These are phyloP conservation scores for Ascochyta lentis DNA, from an alignment of 2,329 filamentous ascomycete species.

Conservation along the genomic window DNA sequence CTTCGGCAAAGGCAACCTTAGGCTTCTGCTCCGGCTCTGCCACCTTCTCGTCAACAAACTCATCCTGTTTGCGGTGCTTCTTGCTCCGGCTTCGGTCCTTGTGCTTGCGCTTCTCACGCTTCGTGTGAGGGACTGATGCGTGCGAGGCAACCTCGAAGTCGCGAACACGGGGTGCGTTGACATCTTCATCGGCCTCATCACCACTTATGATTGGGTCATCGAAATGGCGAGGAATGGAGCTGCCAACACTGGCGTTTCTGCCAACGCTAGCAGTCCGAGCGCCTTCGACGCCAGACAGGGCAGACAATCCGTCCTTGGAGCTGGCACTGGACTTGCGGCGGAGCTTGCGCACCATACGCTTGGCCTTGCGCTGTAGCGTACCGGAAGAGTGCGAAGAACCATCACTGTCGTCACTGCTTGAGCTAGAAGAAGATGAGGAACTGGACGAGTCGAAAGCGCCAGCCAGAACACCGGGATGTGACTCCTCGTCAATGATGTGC, in stretches of 20 bases:
- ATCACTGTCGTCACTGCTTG: conserved; percentile 67
- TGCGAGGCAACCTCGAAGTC: conserved; percentile 56
- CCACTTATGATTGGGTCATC: conserved; percentile 56
- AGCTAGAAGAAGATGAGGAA: conserved; percentile 57
- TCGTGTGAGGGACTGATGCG: conserved; percentile 44
- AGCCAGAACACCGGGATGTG: conserved; percentile 81
- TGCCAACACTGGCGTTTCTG: conserved; percentile 25
- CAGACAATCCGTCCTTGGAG: conserved; percentile 66
- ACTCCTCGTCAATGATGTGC: conserved; percentile 89
- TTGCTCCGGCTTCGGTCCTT: conserved; percentile 57
- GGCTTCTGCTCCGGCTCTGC: conserved; percentile 14
- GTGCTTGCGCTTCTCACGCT: conserved; percentile 50
- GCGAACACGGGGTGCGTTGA: conserved; percentile 50
- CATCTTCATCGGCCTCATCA: conserved; percentile 62
- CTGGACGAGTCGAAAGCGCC: conserved; percentile 79
- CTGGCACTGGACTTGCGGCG: conserved; percentile 79
- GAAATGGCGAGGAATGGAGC: conserved; percentile 39
- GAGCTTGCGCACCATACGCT: conserved; percentile 74
- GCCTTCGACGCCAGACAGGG: conserved; percentile 51
- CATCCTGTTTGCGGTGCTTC: conserved; percentile 47
- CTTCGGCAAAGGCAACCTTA: conserved; percentile 52
- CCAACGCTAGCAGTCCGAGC: conserved; percentile 33
- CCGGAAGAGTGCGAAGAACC: conserved; percentile 70
- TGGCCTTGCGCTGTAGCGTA: conserved; percentile 76
- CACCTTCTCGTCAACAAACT: conserved; percentile 36